phyloP scores from a whole-genome alignment of 805 yeast genomes.

The Torulaspora franciscae region DNA sequence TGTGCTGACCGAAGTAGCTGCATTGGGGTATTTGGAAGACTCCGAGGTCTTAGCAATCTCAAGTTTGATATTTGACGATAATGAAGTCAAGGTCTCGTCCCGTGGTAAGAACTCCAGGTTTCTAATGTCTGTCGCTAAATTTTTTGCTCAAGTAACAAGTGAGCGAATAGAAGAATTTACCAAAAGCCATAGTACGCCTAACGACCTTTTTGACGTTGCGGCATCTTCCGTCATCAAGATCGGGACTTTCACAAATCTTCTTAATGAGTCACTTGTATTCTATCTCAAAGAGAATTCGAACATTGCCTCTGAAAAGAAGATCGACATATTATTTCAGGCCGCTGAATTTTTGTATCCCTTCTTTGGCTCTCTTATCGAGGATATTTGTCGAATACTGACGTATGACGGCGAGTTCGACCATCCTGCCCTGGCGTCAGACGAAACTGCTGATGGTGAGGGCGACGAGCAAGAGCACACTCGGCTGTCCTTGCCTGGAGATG shows the following conservation, averaged over 20 bases:
- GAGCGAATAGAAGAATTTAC: constrained; percentile 38
- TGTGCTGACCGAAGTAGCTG: constrained; percentile 51
- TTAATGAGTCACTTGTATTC: constrained; percentile 25
- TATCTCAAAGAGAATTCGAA: constrained; percentile 14
- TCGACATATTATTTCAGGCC: constrained; percentile 29
- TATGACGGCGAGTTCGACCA: constrained; percentile 23
- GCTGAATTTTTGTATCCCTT: constrained; percentile 33
- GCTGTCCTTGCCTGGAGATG: constrained; percentile 25
- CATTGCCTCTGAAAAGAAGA: constrained; percentile 11
- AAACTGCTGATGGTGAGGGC: constrained; percentile 14
- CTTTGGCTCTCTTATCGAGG: constrained; percentile 22
- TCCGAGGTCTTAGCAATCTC: constrained; percentile 45
- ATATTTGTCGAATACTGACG: constrained; percentile 26
- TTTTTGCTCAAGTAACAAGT: constrained; percentile 43
- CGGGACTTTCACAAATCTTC: constrained; percentile 26
- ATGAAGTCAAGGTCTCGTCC: constrained; percentile 31
- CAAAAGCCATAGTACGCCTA: constrained; percentile 30
- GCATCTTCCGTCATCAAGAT: constrained; percentile 20
- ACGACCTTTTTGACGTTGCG: constrained; percentile 16
- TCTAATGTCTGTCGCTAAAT: constrained; percentile 49
- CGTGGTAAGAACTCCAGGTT: constrained; percentile 34
- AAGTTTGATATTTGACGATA: constrained; percentile 41
- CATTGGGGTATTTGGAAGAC: constrained; percentile 60
- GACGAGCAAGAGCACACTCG: constrained; percentile 7
- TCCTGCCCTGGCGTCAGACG: constrained; percentile 7